Conservation (phyloP, 495 filamentous ascomycete species). For the Rusavskia elegans region DNA sequence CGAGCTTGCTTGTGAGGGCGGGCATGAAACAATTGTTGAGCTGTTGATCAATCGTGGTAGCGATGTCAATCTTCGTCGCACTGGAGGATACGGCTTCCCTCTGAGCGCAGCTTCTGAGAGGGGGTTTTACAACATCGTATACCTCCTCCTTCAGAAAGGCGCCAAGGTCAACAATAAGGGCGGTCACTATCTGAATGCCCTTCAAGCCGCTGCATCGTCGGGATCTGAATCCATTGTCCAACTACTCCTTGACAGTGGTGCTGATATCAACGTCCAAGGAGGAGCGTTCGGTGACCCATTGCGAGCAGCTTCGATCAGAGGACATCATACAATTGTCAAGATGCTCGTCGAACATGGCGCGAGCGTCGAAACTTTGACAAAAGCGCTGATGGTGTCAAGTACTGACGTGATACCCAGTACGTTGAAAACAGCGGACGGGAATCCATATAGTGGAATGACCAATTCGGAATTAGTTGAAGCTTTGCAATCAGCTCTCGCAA, state of each 20-base stretch:
- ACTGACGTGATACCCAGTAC: background rate
- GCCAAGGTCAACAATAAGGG: constrained; percentile 2
- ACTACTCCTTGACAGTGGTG: constrained; percentile 4
- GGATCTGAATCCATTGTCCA: constrained; percentile 3
- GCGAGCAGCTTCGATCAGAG: background rate
- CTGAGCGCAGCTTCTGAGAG: background rate
- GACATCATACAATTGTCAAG: background rate
- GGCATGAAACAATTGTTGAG: background rate
- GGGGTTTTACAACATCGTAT: constrained; percentile 1
- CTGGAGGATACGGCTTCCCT: background rate
- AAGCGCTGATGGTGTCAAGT: background rate
- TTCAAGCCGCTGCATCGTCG: background rate
- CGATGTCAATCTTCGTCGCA: background rate
- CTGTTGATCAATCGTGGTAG: background rate
- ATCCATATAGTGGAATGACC: background rate
- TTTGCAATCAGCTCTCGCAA: background rate
- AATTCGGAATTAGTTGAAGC: background rate
- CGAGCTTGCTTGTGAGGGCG: background rate
- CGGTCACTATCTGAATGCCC: constrained; percentile 1
- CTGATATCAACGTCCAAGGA: background rate
- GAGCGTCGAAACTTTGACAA: background rate
- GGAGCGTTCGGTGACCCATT: background rate
- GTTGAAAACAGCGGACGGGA: no score
- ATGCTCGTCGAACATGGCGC: background rate
- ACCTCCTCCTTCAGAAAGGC: constrained; percentile 1